Evolutionary conservation across 371 early-diverging fungal genomes (phyloP).

Genomic region (Mortierella sp.): DNA sequence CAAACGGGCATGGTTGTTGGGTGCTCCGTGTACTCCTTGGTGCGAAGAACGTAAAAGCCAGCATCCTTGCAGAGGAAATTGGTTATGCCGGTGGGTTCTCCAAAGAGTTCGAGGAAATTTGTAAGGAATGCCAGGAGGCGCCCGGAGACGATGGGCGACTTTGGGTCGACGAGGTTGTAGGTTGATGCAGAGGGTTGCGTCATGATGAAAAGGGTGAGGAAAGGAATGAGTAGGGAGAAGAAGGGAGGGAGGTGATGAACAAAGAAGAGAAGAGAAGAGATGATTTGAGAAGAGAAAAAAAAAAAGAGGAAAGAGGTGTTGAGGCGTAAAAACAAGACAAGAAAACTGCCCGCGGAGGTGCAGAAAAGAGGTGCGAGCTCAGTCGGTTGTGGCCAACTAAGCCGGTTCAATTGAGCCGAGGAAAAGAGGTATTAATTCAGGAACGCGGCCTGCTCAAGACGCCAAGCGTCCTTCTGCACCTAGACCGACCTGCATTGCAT

Average conservation of each 20-base stretch:
- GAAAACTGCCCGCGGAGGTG: not conserved
- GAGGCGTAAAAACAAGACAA: not conserved
- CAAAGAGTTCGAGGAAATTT: slow-evolving; percentile 41
- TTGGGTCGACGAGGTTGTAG: slow-evolving; percentile 50
- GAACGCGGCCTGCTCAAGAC: too few species aligned
- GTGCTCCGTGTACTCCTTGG: slow-evolving; percentile 28
- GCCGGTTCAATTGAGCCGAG: slow-evolving; percentile 5
- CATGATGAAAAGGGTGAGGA: not conserved
- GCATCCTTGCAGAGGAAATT: slow-evolving; percentile 39
- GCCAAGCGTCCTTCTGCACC: too few species aligned
- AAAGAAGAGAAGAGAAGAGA: not conserved
- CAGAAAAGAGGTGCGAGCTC: not conserved
- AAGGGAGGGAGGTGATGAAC: not conserved
- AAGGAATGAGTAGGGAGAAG: not conserved
- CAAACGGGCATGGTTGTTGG: slow-evolving; percentile 45
- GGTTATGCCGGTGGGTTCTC: slow-evolving; percentile 32
- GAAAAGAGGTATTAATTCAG: too few species aligned
- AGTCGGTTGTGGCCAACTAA: not conserved
- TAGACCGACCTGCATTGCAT: too few species aligned
- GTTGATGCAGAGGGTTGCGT: slow-evolving; percentile 1
- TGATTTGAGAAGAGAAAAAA: not conserved
- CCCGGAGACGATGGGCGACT: slow-evolving; percentile 40
- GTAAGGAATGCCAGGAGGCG: slow-evolving; percentile 28
- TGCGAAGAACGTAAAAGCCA: slow-evolving; percentile 37
- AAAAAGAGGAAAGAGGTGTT: not conserved